A percentile compares a stretch with the other conserved stretches of the same genome.
Evolutionary conservation across 805 yeast species (phyloP).

Genomic region (Brettanomyces nanus): DNA sequence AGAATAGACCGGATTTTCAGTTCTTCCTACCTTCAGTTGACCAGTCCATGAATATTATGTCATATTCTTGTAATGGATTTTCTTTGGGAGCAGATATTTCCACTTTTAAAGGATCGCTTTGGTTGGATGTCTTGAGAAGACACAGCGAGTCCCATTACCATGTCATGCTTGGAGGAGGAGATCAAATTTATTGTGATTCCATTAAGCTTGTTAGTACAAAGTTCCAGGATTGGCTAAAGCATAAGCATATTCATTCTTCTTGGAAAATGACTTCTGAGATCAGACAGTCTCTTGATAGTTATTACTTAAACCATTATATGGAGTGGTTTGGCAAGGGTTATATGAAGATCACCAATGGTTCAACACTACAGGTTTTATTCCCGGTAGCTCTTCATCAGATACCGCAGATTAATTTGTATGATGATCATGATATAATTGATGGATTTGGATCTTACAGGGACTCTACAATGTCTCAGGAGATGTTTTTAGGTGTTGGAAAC

Average conservation of each 20-base stretch:
- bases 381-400: constrained; percentile 76
- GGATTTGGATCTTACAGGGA: constrained; percentile 89
- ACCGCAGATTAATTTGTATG: constrained; percentile 80
- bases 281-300: constrained; percentile 47
- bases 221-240: constrained; percentile 56
- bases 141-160: constrained; percentile 59
- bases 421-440: constrained; percentile 95
- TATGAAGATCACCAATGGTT: constrained; percentile 66
- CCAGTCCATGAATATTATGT: constrained; percentile 73
- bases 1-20: constrained; percentile 34
- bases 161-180: constrained; percentile 97
- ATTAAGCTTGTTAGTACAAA: constrained; percentile 50
- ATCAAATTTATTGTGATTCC: constrained; percentile 85
- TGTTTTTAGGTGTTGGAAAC: constrained; percentile 66
- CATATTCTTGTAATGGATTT: constrained; percentile 89
- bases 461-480: constrained; percentile 59
- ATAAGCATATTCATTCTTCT: constrained; percentile 37
- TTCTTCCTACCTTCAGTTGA: constrained; percentile 60
- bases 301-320: constrained; percentile 65
- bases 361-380: constrained; percentile 56
- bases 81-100: constrained; percentile 63
- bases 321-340: constrained; percentile 88
- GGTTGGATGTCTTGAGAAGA: constrained; percentile 74
- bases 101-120: constrained; percentile 63
- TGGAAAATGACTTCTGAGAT: constrained; percentile 38